A percentile compares a stretch with the other conserved stretches of the same genome.
phyloP scores from a whole-genome alignment of 257 asterid genomes.

The Petunia secreta region DNA sequence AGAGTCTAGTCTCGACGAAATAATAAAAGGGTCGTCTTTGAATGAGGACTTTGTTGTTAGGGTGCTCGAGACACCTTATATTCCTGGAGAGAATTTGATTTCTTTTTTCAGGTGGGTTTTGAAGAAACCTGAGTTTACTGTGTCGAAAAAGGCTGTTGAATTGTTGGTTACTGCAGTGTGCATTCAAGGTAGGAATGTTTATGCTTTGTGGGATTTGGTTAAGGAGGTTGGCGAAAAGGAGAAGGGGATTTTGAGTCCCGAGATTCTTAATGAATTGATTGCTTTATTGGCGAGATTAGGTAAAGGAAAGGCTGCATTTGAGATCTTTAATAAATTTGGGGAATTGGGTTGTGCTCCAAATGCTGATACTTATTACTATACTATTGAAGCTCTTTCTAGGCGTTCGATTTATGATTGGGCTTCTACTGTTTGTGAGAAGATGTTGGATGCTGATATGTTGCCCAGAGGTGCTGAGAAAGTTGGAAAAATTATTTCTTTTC shows the following conservation, averaged over 20 bases:
- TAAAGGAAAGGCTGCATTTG: conserved; percentile 79
- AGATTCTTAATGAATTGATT: conserved; percentile 58
- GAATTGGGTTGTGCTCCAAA: conserved; percentile 62
- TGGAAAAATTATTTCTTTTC: conserved; percentile 64
- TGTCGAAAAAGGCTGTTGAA: conserved; percentile 45
- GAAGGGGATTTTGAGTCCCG: conserved; percentile 53
- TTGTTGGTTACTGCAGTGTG: conserved; percentile 54
- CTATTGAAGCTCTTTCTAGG: conserved; percentile 75
- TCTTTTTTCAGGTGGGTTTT: conserved; percentile 62
- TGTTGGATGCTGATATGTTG: conserved; percentile 58
- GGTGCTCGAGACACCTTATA: conserved; percentile 60
- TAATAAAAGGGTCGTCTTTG: conserved; percentile 45
- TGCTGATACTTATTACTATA: conserved; percentile 67
- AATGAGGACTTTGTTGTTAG: conserved; percentile 58
- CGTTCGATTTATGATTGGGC: conserved; percentile 71
- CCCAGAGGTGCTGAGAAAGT: conserved; percentile 53
- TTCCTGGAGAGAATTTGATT: conserved; percentile 68
- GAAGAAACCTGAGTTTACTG: conserved; percentile 45
- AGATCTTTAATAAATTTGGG: conserved; percentile 75
- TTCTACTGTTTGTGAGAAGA: conserved; percentile 64
- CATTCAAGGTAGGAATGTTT: conserved; percentile 45
- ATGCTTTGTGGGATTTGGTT: conserved; percentile 77
- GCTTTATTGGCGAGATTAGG: conserved; percentile 65
- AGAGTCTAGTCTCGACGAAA: conserved; percentile 50
- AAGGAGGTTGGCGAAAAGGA: conserved; percentile 59